phyloP scores from a whole-genome alignment of 768 basidiomycete species.

The Mycena amicta region DNA sequence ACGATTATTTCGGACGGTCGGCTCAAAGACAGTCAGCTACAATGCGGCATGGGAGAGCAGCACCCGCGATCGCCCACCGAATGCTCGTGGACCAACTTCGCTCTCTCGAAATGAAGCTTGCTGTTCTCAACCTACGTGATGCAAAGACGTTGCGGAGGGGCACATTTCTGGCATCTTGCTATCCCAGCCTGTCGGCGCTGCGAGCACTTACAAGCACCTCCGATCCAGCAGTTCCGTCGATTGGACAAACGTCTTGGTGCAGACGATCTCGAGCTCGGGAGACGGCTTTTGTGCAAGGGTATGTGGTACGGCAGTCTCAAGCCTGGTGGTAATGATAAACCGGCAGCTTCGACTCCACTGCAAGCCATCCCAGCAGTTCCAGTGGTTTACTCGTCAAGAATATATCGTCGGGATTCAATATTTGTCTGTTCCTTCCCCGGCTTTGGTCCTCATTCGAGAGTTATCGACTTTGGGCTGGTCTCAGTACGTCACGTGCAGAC shows the following conservation, averaged over 20 bases:
- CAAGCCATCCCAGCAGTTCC: no score
- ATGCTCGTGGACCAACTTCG: no score
- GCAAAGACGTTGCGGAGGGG: slow-evolving; percentile 20
- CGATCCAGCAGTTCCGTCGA: slow-evolving; percentile 16
- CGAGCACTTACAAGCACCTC: slow-evolving; percentile 27
- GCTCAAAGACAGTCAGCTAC: slow-evolving; percentile 14
- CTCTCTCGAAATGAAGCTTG: slow-evolving; percentile 4
- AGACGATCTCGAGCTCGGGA: slow-evolving; percentile 21
- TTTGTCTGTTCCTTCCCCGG: no score
- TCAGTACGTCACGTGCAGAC: no score
- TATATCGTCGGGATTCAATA: no score
- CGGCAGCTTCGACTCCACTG: no score
- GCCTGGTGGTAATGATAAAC: no score
- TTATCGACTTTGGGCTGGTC: no score
- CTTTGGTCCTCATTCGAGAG: no score
- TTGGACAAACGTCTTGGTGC: slow-evolving; percentile 20
- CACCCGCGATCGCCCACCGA: no score
- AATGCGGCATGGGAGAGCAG: slow-evolving; percentile 29
- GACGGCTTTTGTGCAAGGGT: not conserved
- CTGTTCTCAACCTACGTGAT: slow-evolving; percentile 26
- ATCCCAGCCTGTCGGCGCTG: slow-evolving; percentile 12
- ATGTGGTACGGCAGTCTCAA: not conserved
- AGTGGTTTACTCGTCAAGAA: no score
- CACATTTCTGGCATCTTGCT: slow-evolving; percentile 19
- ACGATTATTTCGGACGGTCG: not conserved